Evolutionary conservation across 179 eudicot species (phyloP), one percentile per base, ranked within the genome.

Genomic region (Sideroxylon spinosum): DNA sequence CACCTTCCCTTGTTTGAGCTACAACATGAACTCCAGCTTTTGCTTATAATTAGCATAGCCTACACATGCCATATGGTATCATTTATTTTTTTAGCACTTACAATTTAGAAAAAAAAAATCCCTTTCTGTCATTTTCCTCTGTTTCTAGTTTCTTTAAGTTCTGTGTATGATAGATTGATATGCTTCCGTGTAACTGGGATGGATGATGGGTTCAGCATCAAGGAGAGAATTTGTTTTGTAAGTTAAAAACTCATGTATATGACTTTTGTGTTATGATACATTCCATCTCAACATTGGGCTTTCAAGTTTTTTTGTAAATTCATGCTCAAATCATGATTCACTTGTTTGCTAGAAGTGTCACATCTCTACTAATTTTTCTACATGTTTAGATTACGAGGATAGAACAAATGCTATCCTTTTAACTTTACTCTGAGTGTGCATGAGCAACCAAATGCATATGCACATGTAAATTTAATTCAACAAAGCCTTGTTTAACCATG

Each of bases 151-250:
- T n/a, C n/a, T n/a, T n/a, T n/a, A n/a, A n/a, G n/a, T n/a, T n/a
- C n/a, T n/a, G n/a, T n/a, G n/a, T n/a, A n/a, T n/a, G n/a, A n/a
- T n/a, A n/a, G n/a, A n/a, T n/a, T n/a, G n/a, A n/a, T n/a, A n/a
- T n/a, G n/a, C n/a, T n/a, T n/a, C 73, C 90, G 84, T 81, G 98
- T 95, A 59, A 84, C 87, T 10, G 99, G 98, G 76, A 94, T 95
- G 98, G 96, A 94, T 79, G 96, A 94, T 61, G 99, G 97, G 57
- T 79, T 95, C 53, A 88, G 79, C 83, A 88, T 91, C 79, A 95
- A 95, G 81, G 98, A 95, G 82, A 89, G 97, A 81, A 85, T 92
- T 79, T 78, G 88, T 68, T 92, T 85, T 86, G 99, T 95, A 83
- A 89, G 98, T 82, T 73, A 32, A 13, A 70, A 52, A 73, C n/a